Conservation (phyloP, 768 basidiomycete genomes). For the Collybia nuda region DNA sequence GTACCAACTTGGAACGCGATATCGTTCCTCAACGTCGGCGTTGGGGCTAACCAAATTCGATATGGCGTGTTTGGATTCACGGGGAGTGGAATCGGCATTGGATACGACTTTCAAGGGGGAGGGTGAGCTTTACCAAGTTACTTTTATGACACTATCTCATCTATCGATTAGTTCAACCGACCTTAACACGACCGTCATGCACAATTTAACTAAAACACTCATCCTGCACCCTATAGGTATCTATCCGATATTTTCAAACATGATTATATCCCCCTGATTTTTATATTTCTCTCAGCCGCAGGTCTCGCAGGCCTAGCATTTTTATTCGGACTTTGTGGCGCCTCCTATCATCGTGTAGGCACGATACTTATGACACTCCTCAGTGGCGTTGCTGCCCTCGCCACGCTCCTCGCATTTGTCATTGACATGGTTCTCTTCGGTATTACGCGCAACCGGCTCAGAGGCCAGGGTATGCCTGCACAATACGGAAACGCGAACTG, state of each 20-base stretch:
- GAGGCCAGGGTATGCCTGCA: constrained; percentile 44
- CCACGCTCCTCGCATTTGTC: constrained; percentile 68
- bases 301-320: constrained; percentile 65
- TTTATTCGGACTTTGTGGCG: constrained; percentile 69
- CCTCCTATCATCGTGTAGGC: constrained; percentile 62
- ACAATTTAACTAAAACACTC: constrained; percentile 70
- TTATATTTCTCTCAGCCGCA: constrained; percentile 39
- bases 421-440: constrained; percentile 83
- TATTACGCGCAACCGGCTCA: constrained; percentile 59
- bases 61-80: constrained; percentile 84
- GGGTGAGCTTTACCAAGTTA: constrained; percentile 3
- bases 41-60: constrained; percentile 34
- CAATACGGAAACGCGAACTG: constrained; percentile 81
- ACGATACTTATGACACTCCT: constrained; percentile 78
- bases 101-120: constrained; percentile 46
- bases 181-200: constrained; percentile 53
- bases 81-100: constrained; percentile 51
- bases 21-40: constrained; percentile 61
- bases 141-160: not conserved
- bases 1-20: constrained; percentile 72
- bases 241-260: constrained; percentile 10
- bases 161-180: constrained; percentile 12
- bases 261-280: not conserved
- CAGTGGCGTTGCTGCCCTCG: constrained; percentile 63
- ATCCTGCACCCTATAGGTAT: constrained; percentile 81